Conservation (phyloP, 75 land plant genomes). For the Sequoiadendron giganteum region DNA sequence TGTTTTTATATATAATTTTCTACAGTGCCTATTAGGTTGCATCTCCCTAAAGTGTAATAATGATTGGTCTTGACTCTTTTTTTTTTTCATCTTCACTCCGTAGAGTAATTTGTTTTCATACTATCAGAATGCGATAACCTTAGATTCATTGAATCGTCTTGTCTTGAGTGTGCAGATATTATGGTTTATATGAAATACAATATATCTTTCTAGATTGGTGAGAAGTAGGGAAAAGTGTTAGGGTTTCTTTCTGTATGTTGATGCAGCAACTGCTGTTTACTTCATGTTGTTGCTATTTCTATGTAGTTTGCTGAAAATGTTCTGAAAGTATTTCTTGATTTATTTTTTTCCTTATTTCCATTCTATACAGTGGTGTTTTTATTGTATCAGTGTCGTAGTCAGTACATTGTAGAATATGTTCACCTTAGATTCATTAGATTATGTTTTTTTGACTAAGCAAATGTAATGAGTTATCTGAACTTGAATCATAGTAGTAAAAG, state of each 20-base stretch:
- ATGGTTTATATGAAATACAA: not conserved
- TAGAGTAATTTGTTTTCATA: not conserved
- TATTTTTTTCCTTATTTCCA: too few species aligned
- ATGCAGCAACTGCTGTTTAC: not conserved
- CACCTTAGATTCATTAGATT: too few species aligned
- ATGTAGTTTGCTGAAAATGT: not conserved
- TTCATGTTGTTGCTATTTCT: not conserved
- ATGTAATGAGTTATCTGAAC: too few species aligned
- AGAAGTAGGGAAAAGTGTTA: not conserved
- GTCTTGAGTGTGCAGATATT: not conserved
- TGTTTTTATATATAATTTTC: not conserved
- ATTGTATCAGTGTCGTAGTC: too few species aligned
- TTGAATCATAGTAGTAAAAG: not conserved
- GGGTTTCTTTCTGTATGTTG: not conserved
- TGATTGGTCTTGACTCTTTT: not conserved
- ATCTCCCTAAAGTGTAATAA: not conserved
- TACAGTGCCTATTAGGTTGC: not conserved
- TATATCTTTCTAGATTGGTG: not conserved
- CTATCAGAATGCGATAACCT: not conserved
- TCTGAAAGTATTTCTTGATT: not conserved
- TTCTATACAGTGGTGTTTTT: too few species aligned
- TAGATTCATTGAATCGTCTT: not conserved
- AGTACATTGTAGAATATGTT: too few species aligned
- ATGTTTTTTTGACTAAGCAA: too few species aligned
- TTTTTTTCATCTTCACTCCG: not conserved